Conservation (phyloP, 2,329 filamentous ascomycete species). For the Ascochyta rabiei region DNA sequence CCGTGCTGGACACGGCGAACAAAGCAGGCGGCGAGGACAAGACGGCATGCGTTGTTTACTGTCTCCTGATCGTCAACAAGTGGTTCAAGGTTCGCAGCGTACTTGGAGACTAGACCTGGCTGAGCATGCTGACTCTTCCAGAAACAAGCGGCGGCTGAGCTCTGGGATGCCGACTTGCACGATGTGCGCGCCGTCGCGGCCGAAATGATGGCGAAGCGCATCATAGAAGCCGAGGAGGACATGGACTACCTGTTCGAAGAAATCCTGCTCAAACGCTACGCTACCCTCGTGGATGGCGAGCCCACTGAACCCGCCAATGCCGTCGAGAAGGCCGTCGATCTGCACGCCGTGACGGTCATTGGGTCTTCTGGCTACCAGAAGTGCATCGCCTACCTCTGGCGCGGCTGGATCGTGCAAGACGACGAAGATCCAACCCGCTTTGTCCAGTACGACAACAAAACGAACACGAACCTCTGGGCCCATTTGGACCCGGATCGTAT, state of each 20-base stretch:
- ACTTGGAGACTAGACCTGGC: too few species aligned
- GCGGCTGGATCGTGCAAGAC: slow-evolving; percentile 95
- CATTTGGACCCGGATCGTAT: slow-evolving; percentile 96
- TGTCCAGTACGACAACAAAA: slow-evolving; percentile 83
- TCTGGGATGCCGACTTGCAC: slow-evolving; percentile 92
- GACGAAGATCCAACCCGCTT: slow-evolving; percentile 90
- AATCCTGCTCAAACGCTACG: slow-evolving; percentile 86
- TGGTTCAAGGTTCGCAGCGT: slow-evolving; percentile 66
- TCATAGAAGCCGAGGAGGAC: slow-evolving; percentile 86
- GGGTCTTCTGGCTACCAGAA: slow-evolving; percentile 95
- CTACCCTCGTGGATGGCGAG: slow-evolving; percentile 73
- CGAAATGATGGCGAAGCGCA: slow-evolving; percentile 88
- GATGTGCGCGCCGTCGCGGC: slow-evolving; percentile 79
- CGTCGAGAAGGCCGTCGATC: slow-evolving; percentile 89
- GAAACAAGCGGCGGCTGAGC: slow-evolving; percentile 76
- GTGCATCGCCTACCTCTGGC: slow-evolving; percentile 91
- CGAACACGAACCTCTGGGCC: slow-evolving; percentile 74
- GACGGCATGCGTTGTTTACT: slow-evolving; percentile 80
- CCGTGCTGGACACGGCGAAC: slow-evolving; percentile 79
- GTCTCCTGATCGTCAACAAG: slow-evolving; percentile 73
- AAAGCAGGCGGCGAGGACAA: slow-evolving; percentile 80
- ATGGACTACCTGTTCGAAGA: slow-evolving; percentile 77
- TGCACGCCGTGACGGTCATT: slow-evolving; percentile 88
- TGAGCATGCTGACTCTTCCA: background rate
- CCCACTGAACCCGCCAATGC: slow-evolving; percentile 81